Evolutionary conservation across 306 rosid genomes (phyloP).

Genomic region (Vigna reflexopilosa): DNA sequence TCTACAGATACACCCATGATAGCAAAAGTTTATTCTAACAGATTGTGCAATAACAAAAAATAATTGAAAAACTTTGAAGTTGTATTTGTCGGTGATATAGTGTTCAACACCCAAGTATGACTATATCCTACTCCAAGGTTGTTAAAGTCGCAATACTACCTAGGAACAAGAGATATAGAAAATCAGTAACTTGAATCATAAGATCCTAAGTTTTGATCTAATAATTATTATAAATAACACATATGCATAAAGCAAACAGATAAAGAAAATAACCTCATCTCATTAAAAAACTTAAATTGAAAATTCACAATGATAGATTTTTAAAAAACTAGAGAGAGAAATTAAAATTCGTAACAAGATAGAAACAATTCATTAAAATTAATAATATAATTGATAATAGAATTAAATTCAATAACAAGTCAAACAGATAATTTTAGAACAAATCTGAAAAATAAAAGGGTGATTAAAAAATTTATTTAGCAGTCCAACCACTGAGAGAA

Average conservation of each 20-base stretch:
- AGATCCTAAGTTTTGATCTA: neutral
- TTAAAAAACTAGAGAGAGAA: neutral
- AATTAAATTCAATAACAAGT: neutral
- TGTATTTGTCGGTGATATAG: neutral
- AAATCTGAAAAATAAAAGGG: neutral
- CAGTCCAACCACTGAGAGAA: too few species aligned
- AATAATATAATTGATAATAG: too few species aligned
- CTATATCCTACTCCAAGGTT: constrained; percentile 7
- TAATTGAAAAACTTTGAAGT: neutral
- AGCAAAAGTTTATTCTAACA: neutral
- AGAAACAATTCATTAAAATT: neutral
- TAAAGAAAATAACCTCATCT: neutral
- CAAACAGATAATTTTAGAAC: neutral
- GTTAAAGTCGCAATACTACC: neutral
- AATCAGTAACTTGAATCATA: neutral
- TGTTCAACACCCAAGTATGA: neutral
- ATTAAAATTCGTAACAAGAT: too few species aligned
- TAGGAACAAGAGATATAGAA: neutral
- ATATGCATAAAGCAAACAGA: neutral
- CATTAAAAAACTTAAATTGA: neutral
- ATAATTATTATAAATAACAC: too few species aligned
- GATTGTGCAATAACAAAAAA: neutral
- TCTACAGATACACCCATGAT: neutral
- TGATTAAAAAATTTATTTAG: neutral
- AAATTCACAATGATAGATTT: neutral